phyloP scores from a whole-genome alignment of 2,329 filamentous ascomycete species.

The Pseudogymnoascus sp. region DNA sequence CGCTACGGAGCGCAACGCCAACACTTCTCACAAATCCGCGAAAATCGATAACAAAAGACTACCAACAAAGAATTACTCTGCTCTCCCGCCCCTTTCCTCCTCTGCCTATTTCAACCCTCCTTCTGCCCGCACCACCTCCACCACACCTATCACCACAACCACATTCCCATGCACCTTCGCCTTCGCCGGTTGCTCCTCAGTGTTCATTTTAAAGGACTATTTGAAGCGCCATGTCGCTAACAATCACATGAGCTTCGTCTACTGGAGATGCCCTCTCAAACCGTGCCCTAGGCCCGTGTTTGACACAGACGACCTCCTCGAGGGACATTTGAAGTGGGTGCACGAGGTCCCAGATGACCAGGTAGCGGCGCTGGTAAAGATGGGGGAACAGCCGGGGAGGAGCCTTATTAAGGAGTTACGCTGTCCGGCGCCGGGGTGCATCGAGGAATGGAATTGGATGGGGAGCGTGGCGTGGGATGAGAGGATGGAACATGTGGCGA shows the following conservation, averaged over 20 bases:
- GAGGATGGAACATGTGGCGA: slow-evolving; percentile 79
- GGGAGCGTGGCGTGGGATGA: slow-evolving; percentile 53
- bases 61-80: neutral
- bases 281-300: slow-evolving; percentile 41
- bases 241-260: slow-evolving; percentile 68
- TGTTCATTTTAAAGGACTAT: slow-evolving; percentile 79
- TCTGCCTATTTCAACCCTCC: neutral
- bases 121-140: neutral
- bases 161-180: slow-evolving; percentile 57
- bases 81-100: neutral
- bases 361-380: neutral
- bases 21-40: neutral
- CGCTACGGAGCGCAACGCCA: neutral
- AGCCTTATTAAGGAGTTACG: neutral
- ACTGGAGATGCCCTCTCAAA: slow-evolving; percentile 58
- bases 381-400: neutral
- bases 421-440: neutral
- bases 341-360: slow-evolving; percentile 48
- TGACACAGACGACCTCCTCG: slow-evolving; percentile 88
- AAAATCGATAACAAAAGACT: neutral
- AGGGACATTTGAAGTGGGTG: slow-evolving; percentile 81
- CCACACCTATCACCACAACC: neutral
- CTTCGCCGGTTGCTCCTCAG: slow-evolving; percentile 64
- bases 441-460: neutral
- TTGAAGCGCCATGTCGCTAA: slow-evolving; percentile 86